These are phyloP conservation scores for Gaultheria prostrata DNA, from an alignment of 148 eudicot species.

Conservation along the genomic window DNA sequence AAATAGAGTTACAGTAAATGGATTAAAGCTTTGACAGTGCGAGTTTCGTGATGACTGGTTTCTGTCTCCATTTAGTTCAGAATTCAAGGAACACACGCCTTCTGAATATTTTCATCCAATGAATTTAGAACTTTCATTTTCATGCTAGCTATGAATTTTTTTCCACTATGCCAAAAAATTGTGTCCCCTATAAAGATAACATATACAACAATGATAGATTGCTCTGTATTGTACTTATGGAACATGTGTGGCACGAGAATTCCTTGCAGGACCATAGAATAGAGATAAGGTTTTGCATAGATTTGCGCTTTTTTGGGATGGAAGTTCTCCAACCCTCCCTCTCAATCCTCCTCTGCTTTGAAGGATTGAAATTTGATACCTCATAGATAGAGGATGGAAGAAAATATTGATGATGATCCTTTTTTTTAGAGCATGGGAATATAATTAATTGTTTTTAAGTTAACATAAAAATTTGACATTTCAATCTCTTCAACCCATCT, in stretches of 20 bases:
- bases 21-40: neutral
- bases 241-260: neutral
- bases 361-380: no score
- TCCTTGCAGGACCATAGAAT: neutral
- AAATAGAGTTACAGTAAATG: neutral
- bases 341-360: neutral
- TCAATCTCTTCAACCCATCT: neutral
- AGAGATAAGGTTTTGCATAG: neutral
- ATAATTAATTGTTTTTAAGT: neutral
- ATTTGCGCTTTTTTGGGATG: neutral
- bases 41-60: neutral
- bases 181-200: neutral
- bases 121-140: neutral
- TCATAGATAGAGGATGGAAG: no score
- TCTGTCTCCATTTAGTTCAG: neutral
- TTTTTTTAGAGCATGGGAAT: neutral
- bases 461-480: neutral
- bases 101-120: neutral
- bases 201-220: neutral
- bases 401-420: no score
- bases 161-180: neutral
- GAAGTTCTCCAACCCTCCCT: neutral
- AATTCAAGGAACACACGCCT: neutral
- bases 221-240: neutral
- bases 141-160: neutral